These are phyloP conservation scores for Spirogloea muscicola DNA, from an alignment of 139 green algal species.

Conservation along the genomic window DNA sequence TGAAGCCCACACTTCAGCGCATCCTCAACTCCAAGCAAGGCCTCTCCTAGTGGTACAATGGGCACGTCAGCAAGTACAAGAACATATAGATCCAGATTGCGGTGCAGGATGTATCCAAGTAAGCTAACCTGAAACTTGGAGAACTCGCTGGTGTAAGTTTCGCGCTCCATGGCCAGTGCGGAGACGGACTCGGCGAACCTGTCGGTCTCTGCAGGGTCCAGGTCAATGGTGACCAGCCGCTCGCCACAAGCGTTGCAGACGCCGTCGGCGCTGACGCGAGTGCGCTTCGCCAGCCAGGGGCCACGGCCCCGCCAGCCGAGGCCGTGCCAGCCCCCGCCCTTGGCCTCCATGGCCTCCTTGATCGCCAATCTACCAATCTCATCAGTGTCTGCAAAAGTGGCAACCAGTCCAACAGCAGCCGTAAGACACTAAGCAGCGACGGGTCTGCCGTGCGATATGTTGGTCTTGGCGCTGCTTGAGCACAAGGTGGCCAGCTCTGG, in stretches of 20 bases:
- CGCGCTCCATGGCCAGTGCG: conserved; percentile 14
- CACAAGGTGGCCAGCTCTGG: no score
- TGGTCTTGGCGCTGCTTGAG: no score
- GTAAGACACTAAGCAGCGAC: no score
- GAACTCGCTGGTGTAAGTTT: conserved; percentile 14
- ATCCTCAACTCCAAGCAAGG: no score
- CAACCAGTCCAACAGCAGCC: no score
- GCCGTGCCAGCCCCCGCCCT: conserved; percentile 37
- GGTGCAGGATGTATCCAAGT: background rate
- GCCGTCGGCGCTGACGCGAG: conserved; percentile 3
- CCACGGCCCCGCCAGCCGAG: conserved; percentile 24
- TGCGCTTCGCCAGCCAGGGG: background rate
- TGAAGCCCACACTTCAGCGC: no score
- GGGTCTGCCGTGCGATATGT: no score
- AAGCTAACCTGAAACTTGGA: conserved; percentile 26
- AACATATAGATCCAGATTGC: background rate
- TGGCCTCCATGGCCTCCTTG: conserved; percentile 10
- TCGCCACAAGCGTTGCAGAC: background rate
- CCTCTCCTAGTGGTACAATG: no score
- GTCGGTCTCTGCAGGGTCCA: conserved; percentile 31
- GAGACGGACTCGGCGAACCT: conserved; percentile 14
- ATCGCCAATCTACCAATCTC: no score
- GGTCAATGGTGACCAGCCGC: conserved; percentile 24
- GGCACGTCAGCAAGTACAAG: background rate
- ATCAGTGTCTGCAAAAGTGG: no score